Evolutionary conservation across 129 eudicot species (phyloP).

Genomic region (Flaveria bidentis): DNA sequence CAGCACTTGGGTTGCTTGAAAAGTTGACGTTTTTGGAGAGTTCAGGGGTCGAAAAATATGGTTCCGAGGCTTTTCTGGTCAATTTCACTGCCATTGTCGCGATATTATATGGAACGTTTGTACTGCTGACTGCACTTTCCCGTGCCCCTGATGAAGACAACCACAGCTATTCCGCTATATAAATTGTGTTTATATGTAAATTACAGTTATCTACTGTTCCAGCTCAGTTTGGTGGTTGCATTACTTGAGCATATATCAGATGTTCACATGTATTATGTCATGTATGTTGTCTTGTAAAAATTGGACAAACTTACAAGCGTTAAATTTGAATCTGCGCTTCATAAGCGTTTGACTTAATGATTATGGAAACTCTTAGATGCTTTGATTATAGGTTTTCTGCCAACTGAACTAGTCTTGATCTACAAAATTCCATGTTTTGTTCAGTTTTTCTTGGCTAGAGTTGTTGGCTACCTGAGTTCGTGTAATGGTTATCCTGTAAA

Average conservation of each 20-base stretch:
- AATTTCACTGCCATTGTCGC: slow-evolving; percentile 93
- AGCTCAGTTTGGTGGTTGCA: slow-evolving; percentile 12
- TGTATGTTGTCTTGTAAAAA: not conserved
- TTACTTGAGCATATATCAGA: slow-evolving; percentile 9
- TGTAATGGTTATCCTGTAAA: too few species aligned
- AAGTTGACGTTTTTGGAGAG: slow-evolving; percentile 89
- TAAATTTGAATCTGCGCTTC: not conserved
- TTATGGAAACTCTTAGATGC: not conserved
- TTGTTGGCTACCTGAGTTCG: not conserved
- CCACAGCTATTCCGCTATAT: slow-evolving; percentile 66
- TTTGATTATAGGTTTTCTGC: not conserved
- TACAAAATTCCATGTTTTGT: not conserved
- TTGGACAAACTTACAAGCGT: not conserved
- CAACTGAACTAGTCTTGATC: not conserved
- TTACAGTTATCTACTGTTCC: not conserved
- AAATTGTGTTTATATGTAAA: slow-evolving; percentile 19
- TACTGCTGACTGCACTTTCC: slow-evolving; percentile 59
- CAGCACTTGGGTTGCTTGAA: slow-evolving; percentile 83
- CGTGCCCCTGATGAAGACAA: slow-evolving; percentile 53
- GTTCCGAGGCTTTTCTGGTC: slow-evolving; percentile 90
- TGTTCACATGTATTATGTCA: slow-evolving; percentile 11
- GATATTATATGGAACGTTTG: slow-evolving; percentile 76
- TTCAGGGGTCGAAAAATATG: slow-evolving; percentile 67
- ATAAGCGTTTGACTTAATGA: not conserved
- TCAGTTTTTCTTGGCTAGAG: not conserved